phyloP scores from a whole-genome alignment of 495 filamentous ascomycete species.

The Barbatosphaeria neglecta region DNA sequence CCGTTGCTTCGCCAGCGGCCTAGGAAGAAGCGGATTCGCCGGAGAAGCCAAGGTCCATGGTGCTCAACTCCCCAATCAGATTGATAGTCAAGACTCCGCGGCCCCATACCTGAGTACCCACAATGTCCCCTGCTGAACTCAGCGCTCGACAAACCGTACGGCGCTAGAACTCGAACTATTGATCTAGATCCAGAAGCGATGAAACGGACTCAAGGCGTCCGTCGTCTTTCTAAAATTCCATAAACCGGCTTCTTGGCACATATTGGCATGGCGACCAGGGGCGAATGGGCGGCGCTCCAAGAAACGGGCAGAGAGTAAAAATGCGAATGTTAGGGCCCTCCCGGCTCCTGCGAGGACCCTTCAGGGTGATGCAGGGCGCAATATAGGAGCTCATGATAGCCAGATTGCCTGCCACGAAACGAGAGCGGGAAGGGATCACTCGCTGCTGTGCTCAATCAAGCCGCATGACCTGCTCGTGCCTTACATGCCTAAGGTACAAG shows the following conservation, averaged over 20 bases:
- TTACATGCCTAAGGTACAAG: too few species aligned
- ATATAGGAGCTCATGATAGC: not conserved
- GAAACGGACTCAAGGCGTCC: not conserved
- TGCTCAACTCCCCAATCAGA: not conserved
- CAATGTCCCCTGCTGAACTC: too few species aligned
- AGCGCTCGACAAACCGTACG: too few species aligned
- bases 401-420: not conserved
- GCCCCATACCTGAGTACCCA: too few species aligned
- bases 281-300: too few species aligned
- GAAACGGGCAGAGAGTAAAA: too few species aligned
- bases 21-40: not conserved
- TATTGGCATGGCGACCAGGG: not conserved
- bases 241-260: not conserved
- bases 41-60: not conserved
- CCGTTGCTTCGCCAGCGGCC: too few species aligned
- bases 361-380: not conserved
- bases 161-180: not conserved
- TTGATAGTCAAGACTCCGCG: too few species aligned
- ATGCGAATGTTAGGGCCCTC: too few species aligned
- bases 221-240: not conserved
- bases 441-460: too few species aligned
- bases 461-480: too few species aligned
- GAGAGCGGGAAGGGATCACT: not conserved
- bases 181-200: not conserved
- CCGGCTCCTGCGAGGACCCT: too few species aligned